Evolutionary conservation across 2,329 filamentous ascomycete genomes (phyloP).

Genomic region (Colletotrichum magnum): DNA sequence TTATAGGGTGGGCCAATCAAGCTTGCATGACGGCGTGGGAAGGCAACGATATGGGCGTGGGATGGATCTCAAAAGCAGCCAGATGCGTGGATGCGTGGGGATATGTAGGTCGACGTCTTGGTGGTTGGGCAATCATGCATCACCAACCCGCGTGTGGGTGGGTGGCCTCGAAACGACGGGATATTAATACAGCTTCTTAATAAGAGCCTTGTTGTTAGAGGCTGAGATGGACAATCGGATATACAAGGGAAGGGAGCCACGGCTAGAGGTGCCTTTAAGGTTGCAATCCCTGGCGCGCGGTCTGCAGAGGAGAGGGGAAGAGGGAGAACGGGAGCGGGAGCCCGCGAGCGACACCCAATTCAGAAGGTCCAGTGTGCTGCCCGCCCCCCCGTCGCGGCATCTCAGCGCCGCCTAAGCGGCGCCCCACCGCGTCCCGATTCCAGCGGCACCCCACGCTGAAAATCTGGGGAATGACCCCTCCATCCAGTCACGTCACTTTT

Average conservation of each 20-base stretch:
- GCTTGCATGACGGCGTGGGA: background rate
- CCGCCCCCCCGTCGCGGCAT: conserved; percentile 10
- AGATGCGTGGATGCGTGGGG: conserved; percentile 16
- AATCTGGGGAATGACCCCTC: conserved; percentile 38
- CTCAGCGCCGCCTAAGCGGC: conserved; percentile 20
- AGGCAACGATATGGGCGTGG: conserved; percentile 1
- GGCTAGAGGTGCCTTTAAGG: conserved; percentile 37
- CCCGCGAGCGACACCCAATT: background rate
- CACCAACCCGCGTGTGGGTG: background rate
- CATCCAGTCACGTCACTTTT: conserved; percentile 39
- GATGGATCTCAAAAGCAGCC: background rate
- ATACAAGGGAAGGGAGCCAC: conserved; percentile 8
- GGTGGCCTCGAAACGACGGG: conserved; percentile 19
- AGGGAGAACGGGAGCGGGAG: background rate
- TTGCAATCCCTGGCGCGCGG: conserved; percentile 28
- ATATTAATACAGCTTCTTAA: conserved; percentile 33
- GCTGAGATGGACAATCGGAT: conserved; percentile 23
- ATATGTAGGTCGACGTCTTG: conserved; percentile 16
- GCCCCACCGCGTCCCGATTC: conserved; percentile 25
- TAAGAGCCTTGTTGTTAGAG: conserved; percentile 26
- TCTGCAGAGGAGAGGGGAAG: conserved; percentile 11
- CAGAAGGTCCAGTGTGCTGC: background rate
- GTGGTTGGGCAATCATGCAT: conserved; percentile 15
- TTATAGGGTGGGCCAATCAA: conserved; percentile 18
- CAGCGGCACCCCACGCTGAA: conserved; percentile 33